Percentiles rank a stretch among this genome's conserved stretches.
phyloP scores from a whole-genome alignment of 1,284 basidiomycete species.

The Trametes pubescens region DNA sequence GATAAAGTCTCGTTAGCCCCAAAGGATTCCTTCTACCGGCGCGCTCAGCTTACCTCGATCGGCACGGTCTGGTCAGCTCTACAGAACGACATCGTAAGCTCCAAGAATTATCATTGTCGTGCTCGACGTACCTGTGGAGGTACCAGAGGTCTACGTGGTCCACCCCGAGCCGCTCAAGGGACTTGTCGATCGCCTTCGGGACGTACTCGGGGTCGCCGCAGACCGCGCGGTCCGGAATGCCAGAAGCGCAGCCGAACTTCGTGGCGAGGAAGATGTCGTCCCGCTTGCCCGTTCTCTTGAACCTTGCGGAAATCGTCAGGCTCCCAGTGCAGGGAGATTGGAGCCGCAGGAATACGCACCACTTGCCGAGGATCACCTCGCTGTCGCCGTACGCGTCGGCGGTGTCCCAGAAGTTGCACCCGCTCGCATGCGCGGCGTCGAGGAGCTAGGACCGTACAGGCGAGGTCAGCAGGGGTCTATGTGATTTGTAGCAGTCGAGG shows the following conservation, averaged over 20 bases:
- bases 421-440: conserved; percentile 34
- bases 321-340: neutral
- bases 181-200: conserved; percentile 41
- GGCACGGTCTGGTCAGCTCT: conserved; percentile 41
- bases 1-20: too few species aligned
- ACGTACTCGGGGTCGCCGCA: conserved; percentile 43
- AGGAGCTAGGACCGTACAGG: conserved; percentile 22
- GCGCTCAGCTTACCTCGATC: conserved; percentile 39
- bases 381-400: conserved; percentile 41
- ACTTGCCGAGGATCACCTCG: conserved; percentile 40
- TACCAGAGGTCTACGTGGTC: conserved; percentile 52
- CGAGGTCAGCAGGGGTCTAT: too few species aligned
- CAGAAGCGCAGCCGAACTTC: conserved; percentile 47
- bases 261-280: conserved; percentile 56
- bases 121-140: conserved; percentile 40
- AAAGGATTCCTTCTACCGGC: too few species aligned
- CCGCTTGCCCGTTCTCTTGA: conserved; percentile 48
- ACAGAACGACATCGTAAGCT: too few species aligned
- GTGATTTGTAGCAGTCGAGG: neutral
- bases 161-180: conserved; percentile 46
- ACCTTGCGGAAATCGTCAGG: conserved; percentile 35
- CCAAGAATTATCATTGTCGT: too few species aligned
- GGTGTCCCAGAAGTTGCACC: conserved; percentile 43
- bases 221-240: conserved; percentile 16
- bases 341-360: conserved; percentile 20